Evolutionary conservation across 2,329 filamentous ascomycete species (phyloP).

Genomic region (Nigrograna mackinnonii): DNA sequence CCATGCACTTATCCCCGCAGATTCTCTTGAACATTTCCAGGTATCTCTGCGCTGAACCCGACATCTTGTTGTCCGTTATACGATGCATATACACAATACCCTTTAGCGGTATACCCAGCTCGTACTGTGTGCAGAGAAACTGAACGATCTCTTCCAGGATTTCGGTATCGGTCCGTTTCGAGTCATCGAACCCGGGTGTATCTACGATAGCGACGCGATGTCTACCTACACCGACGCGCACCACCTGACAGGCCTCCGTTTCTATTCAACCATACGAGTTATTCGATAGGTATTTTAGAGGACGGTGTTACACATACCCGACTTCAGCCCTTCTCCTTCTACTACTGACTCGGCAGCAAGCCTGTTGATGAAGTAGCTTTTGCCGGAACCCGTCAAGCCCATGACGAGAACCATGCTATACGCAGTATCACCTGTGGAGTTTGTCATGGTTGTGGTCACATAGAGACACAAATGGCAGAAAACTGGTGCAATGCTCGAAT

Average conservation of each 20-base stretch:
- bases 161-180: constrained; percentile 45
- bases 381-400: constrained; percentile 30
- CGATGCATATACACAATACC: constrained; percentile 52
- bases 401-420: constrained; percentile 30
- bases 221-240: neutral
- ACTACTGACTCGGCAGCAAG: neutral
- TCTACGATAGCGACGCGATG: constrained; percentile 38
- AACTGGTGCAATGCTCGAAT: too few relatives aligned
- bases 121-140: constrained; percentile 39
- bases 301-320: too few relatives aligned
- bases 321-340: neutral
- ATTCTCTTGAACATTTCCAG: constrained; percentile 50
- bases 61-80: constrained; percentile 46
- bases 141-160: constrained; percentile 46
- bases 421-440: too few relatives aligned
- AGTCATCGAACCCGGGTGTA: constrained; percentile 53
- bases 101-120: constrained; percentile 34
- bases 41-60: constrained; percentile 42
- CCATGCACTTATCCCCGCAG: constrained; percentile 43
- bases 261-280: too few relatives aligned
- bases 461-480: too few relatives aligned
- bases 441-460: too few relatives aligned
- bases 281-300: too few relatives aligned
- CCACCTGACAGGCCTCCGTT: too few relatives aligned
- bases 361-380: neutral